Evolutionary conservation across 1,284 basidiomycete genomes (phyloP).

Genomic region (Mycena citricolor): DNA sequence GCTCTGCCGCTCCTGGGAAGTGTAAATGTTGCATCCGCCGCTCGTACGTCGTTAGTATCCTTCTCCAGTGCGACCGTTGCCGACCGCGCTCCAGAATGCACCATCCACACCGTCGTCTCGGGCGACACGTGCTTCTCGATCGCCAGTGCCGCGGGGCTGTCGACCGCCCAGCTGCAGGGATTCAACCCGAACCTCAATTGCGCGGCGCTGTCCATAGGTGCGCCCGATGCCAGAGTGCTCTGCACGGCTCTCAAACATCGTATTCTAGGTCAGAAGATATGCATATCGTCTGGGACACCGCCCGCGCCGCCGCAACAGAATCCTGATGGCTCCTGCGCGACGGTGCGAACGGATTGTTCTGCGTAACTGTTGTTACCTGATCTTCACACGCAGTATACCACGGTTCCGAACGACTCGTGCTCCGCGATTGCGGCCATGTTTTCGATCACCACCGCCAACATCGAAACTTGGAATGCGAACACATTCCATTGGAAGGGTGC

Average conservation of each 20-base stretch:
- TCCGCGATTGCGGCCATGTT: slow-evolving; percentile 11
- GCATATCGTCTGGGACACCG: slow-evolving; percentile 1
- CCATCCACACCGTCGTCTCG: not conserved
- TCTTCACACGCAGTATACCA: slow-evolving; percentile 5
- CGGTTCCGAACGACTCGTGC: slow-evolving; percentile 17
- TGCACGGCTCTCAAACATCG: not conserved
- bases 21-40: no score
- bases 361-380: not conserved
- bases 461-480: slow-evolving; percentile 17
- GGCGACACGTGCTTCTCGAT: slow-evolving; percentile 4
- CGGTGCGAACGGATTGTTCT: not conserved
- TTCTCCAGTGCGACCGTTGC: no score
- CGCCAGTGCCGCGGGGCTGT: slow-evolving; percentile 1
- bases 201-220: not conserved
- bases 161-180: not conserved
- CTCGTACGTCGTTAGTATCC: no score
- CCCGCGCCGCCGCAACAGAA: slow-evolving; percentile 3
- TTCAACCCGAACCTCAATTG: slow-evolving; percentile 10
- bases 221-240: not conserved
- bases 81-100: slow-evolving; percentile 6
- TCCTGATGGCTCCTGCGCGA: slow-evolving; percentile 7
- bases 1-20: no score
- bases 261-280: slow-evolving; percentile 5
- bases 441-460: slow-evolving; percentile 10
- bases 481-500: slow-evolving; percentile 20